Evolutionary conservation across 73 alveolate species (phyloP), one percentile per base, ranked within the genome.

Genomic region (Paramecium pentaurelia): DNA sequence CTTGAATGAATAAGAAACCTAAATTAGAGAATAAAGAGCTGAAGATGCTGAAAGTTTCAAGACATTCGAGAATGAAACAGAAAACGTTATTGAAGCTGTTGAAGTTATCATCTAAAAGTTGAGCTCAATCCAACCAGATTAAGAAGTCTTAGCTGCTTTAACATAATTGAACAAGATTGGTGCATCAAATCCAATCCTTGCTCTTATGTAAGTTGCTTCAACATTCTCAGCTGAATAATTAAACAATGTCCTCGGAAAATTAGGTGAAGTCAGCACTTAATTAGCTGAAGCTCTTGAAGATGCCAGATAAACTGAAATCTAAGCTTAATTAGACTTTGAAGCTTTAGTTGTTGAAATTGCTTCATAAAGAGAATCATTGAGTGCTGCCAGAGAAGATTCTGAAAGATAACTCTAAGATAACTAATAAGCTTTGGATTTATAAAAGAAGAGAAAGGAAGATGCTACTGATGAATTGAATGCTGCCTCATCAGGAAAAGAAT

Each of bases 371-470:
- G 93, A 86, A 86, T 86, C 93, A 20, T 40, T 86, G 45, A 30
- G 70, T 40, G 93, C 93, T 30, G 93, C 93, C 88, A 86, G 93
- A 86, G 86, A 86, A 86, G 93, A 86, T 20, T 51, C 93, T 58
- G 88, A 86, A 86, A 86, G 93, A 86, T 86, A 86, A 86, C 89
- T 86, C 71, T 14, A 11, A 51, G 93, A 86, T 59, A 86, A 86
- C 93, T 58, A 86, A 86, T 86, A 86, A 86, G 93, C 93, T 54
- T 40, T 86, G 14, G 93, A 86, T 71, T 86, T 86, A 86, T 86
- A 86, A 86, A 86, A 86, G 93, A 86, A 86, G 93, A 86, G 93
- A 86, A 86, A 86, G 93, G 93, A 86, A 86, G 93, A 86, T 58
- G 93, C 93, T 87, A 86, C 93, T 32, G 93, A 86, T 59, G 93